Evolutionary conservation across 2,329 filamentous ascomycete species (phyloP).

Genomic region (Fusarium foetens): DNA sequence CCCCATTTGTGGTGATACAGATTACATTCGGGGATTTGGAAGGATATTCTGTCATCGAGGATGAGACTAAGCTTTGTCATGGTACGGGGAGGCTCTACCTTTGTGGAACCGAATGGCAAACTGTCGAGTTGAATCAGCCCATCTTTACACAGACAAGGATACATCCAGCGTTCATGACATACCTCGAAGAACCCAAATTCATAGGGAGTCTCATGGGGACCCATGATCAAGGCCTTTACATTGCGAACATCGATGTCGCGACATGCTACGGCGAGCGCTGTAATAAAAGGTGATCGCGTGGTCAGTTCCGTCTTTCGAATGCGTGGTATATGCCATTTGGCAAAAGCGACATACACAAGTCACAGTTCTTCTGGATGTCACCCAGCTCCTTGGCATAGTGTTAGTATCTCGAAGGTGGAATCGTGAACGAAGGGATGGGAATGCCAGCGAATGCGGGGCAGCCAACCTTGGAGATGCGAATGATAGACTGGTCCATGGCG

Average conservation of each 20-base stretch:
- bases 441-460: conserved; percentile 39
- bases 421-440: conserved; percentile 28
- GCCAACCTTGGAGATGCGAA: conserved; percentile 83
- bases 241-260: conserved; percentile 89
- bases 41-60: conserved; percentile 77
- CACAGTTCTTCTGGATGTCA: conserved; percentile 83
- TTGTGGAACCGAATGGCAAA: conserved; percentile 81
- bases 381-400: conserved; percentile 74
- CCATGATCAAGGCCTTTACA: conserved; percentile 88
- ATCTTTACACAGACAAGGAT: not conserved
- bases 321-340: not conserved
- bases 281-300: not conserved
- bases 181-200: conserved; percentile 98
- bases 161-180: conserved; percentile 39
- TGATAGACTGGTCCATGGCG: conserved; percentile 79
- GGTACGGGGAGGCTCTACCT: conserved; percentile 58
- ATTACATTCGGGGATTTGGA: conserved; percentile 69
- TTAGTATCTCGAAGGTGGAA: conserved; percentile 30
- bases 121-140: conserved; percentile 53
- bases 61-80: conserved; percentile 16
- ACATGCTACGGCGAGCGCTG: conserved; percentile 87
- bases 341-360: conserved; percentile 73
- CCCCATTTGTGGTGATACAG: conserved; percentile 87
- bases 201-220: conserved; percentile 93
- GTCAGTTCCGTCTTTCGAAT: conserved; percentile 8